A percentile compares a stretch with the other conserved stretches of the same genome.
Conservation (phyloP, 2,329 filamentous ascomycete species). For the Botrytis galanthina region DNA sequence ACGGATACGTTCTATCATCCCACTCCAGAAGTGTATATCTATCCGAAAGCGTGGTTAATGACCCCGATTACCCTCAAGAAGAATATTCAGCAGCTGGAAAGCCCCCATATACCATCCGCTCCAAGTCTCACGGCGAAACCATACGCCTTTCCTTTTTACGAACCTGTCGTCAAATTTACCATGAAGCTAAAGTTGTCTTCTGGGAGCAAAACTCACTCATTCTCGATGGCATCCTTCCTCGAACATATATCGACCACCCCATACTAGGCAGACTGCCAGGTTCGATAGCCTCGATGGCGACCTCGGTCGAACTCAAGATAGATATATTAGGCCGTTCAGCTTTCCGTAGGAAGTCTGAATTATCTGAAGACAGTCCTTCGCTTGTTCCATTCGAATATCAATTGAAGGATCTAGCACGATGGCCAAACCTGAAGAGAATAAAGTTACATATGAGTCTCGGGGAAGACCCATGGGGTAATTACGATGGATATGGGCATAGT, state of each 20-base stretch:
- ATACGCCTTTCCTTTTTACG: slow-evolving; percentile 19
- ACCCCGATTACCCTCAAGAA: slow-evolving; percentile 10
- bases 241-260: slow-evolving; percentile 7
- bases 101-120: slow-evolving; percentile 16
- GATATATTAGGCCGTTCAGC: slow-evolving; percentile 15
- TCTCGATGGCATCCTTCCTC: slow-evolving; percentile 15
- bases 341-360: slow-evolving; percentile 11
- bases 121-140: slow-evolving; percentile 12
- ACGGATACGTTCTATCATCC: slow-evolving; percentile 20
- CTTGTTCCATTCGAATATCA: slow-evolving; percentile 19
- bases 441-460: slow-evolving; percentile 19
- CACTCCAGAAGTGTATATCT: slow-evolving; percentile 9
- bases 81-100: slow-evolving; percentile 3
- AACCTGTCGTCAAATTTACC: slow-evolving; percentile 21
- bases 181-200: slow-evolving; percentile 15
- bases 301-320: slow-evolving; percentile 17
- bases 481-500: slow-evolving; percentile 18
- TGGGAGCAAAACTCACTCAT: slow-evolving; percentile 20
- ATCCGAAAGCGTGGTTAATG: slow-evolving; percentile 5
- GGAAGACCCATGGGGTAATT: slow-evolving; percentile 17
- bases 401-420: slow-evolving; percentile 15
- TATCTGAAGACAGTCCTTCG: slow-evolving; percentile 3
- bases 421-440: slow-evolving; percentile 19
- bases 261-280: slow-evolving; percentile 13
- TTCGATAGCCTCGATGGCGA: slow-evolving; percentile 11